These are phyloP conservation scores for Capronia coronata DNA, from an alignment of 2,329 filamentous ascomycete genomes.

Conservation along the genomic window DNA sequence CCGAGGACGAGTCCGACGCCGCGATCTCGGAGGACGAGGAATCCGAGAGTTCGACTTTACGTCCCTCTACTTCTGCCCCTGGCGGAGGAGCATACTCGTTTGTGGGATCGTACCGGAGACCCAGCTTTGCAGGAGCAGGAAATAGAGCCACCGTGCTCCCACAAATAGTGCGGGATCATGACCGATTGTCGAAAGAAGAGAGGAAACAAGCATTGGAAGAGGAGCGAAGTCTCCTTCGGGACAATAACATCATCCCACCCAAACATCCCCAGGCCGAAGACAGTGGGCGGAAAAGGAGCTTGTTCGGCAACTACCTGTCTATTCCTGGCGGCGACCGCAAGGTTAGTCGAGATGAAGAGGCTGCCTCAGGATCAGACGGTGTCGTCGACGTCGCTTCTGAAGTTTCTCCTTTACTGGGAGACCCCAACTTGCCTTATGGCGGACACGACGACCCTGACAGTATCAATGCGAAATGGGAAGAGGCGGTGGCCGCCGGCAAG, in stretches of 20 bases:
- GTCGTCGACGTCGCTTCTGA: slow-evolving; percentile 34
- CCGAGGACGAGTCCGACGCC: slow-evolving; percentile 52
- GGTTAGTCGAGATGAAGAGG: slow-evolving; percentile 28
- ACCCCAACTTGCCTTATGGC: slow-evolving; percentile 39
- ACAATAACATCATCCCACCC: slow-evolving; percentile 54
- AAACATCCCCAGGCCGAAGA: slow-evolving; percentile 38
- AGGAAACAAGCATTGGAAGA: slow-evolving; percentile 50
- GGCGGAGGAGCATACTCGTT: slow-evolving; percentile 45
- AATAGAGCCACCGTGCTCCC: slow-evolving; percentile 64
- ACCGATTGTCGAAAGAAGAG: slow-evolving; percentile 47
- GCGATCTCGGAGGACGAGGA: slow-evolving; percentile 31
- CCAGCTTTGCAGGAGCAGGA: slow-evolving; percentile 68
- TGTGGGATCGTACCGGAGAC: slow-evolving; percentile 64
- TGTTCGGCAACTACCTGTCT: slow-evolving; percentile 15
- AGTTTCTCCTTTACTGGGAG: slow-evolving; percentile 45
- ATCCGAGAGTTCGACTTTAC: slow-evolving; percentile 37
- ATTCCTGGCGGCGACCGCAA: slow-evolving; percentile 25
- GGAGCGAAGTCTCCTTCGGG: slow-evolving; percentile 52
- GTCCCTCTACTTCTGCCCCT: slow-evolving; percentile 37
- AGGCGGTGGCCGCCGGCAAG: slow-evolving; percentile 70
- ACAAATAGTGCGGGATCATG: slow-evolving; percentile 35
- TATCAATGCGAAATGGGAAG: slow-evolving; percentile 72
- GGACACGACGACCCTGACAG: slow-evolving; percentile 48
- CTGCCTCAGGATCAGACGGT: slow-evolving; percentile 14
- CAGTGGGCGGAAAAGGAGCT: slow-evolving; percentile 19